These are phyloP conservation scores for Hyaloscypha bicolor DNA, from an alignment of 495 filamentous ascomycete species.

Conservation along the genomic window DNA sequence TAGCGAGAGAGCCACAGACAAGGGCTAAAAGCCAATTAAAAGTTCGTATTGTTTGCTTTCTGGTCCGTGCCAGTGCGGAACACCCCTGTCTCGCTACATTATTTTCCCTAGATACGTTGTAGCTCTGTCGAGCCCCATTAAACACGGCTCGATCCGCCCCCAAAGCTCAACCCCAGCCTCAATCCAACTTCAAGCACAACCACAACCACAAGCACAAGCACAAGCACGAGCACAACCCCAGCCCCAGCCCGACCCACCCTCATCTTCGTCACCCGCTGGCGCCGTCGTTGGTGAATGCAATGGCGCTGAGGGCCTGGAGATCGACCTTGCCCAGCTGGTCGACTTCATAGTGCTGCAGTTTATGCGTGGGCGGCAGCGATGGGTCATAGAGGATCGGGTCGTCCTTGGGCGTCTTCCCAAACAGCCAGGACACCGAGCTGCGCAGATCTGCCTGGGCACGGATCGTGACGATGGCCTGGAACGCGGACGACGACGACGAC, in stretches of 20 bases:
- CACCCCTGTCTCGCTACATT: no score
- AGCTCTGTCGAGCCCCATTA: not conserved
- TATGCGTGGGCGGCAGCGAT: constrained; percentile 30
- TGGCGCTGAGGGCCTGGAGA: constrained; percentile 8
- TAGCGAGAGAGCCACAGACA: no score
- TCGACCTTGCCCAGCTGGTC: constrained; percentile 30
- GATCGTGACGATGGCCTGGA: constrained; percentile 32
- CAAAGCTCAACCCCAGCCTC: not conserved
- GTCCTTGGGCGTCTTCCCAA: constrained; percentile 25
- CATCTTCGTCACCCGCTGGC: no score
- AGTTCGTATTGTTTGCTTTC: no score
- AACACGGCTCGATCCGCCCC: not conserved
- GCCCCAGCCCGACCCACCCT: no score
- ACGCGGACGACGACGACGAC: constrained; percentile 14
- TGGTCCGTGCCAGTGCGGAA: no score
- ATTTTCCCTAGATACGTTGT: no score
- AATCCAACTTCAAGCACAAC: no score
- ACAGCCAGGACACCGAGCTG: constrained; percentile 6
- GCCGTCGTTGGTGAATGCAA: no score
- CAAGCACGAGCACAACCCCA: not conserved
- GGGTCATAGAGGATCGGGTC: constrained; percentile 36
- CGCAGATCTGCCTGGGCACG: constrained; percentile 31
- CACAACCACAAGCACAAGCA: no score
- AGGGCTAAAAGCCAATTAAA: no score
- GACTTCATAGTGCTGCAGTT: constrained; percentile 33